A percentile compares a stretch with the other conserved stretches of the same genome.
Evolutionary conservation across 2,329 filamentous ascomycete species (phyloP).

Genomic region (Neonectria sp.): DNA sequence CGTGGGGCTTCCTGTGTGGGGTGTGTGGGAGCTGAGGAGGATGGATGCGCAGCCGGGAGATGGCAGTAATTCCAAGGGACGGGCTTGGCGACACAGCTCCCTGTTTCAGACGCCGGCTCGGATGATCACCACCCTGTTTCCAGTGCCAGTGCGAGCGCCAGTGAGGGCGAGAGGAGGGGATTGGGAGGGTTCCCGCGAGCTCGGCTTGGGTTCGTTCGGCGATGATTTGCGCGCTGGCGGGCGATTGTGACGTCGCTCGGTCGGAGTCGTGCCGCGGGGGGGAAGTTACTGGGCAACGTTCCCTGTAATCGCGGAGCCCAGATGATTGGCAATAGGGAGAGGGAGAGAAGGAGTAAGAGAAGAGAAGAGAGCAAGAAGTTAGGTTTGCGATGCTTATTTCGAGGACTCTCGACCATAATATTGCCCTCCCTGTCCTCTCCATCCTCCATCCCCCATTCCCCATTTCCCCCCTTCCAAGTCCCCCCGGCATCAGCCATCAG

Average conservation of each 20-base stretch:
- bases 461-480: neutral
- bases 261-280: slow-evolving; percentile 4
- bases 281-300: slow-evolving; percentile 3
- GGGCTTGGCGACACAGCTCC: slow-evolving; percentile 22
- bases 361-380: neutral
- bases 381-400: neutral
- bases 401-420: slow-evolving; percentile 5
- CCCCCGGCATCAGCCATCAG: slow-evolving; percentile 5
- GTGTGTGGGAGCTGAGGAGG: slow-evolving; percentile 15
- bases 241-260: slow-evolving; percentile 9
- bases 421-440: slow-evolving; percentile 6
- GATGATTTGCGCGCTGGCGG: slow-evolving; percentile 6
- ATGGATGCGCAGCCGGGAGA: slow-evolving; percentile 8
- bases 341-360: neutral
- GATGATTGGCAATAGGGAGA: neutral
- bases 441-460: neutral
- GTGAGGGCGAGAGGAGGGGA: neutral
- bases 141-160: slow-evolving; percentile 15
- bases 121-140: slow-evolving; percentile 27
- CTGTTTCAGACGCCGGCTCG: slow-evolving; percentile 30
- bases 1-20: slow-evolving; percentile 17
- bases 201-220: slow-evolving; percentile 2
- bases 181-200: neutral
- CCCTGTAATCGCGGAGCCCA: slow-evolving; percentile 12
- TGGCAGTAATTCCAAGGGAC: slow-evolving; percentile 25